A percentile compares a stretch with the other conserved stretches of the same genome.
phyloP scores from a whole-genome alignment of 768 basidiomycete genomes.

The Favolaschia claudopus region DNA sequence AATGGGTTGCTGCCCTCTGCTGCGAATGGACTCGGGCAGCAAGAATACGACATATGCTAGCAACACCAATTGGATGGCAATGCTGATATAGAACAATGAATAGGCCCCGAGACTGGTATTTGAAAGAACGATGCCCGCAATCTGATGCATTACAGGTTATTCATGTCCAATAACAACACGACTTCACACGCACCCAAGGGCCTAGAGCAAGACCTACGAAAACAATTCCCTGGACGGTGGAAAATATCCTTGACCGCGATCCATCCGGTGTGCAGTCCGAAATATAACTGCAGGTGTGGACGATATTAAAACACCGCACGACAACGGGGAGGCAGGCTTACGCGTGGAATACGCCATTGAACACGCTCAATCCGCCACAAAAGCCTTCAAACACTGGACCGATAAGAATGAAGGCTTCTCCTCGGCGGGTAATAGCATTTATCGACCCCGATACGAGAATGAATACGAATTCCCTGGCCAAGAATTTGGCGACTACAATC shows the following conservation, averaged over 20 bases:
- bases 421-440: constrained; percentile 65
- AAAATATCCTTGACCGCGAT: constrained; percentile 63
- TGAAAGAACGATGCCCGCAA: constrained; percentile 63
- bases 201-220: constrained; percentile 82
- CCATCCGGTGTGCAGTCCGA: constrained; percentile 61
- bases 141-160: constrained; percentile 34
- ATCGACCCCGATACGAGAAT: constrained; percentile 75
- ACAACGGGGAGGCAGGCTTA: constrained; percentile 53
- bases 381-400: constrained; percentile 84
- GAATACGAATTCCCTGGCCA: constrained; percentile 75
- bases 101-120: constrained; percentile 63
- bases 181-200: constrained; percentile 64
- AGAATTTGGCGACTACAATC: constrained; percentile 13
- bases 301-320: constrained; percentile 40
- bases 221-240: constrained; percentile 75
- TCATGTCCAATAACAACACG: neutral
- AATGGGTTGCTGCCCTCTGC: constrained; percentile 30
- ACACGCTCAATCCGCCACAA: constrained; percentile 71
- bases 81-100: constrained; percentile 55
- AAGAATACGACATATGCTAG: constrained; percentile 51
- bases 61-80: constrained; percentile 44
- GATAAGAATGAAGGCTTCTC: constrained; percentile 67
- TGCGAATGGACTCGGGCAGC: constrained; percentile 61
- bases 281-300: constrained; percentile 51
- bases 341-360: constrained; percentile 76